Base-by-base conservation (phyloP, 371 early-diverging fungal species). In the Actinomortierella wolfii region DNA sequence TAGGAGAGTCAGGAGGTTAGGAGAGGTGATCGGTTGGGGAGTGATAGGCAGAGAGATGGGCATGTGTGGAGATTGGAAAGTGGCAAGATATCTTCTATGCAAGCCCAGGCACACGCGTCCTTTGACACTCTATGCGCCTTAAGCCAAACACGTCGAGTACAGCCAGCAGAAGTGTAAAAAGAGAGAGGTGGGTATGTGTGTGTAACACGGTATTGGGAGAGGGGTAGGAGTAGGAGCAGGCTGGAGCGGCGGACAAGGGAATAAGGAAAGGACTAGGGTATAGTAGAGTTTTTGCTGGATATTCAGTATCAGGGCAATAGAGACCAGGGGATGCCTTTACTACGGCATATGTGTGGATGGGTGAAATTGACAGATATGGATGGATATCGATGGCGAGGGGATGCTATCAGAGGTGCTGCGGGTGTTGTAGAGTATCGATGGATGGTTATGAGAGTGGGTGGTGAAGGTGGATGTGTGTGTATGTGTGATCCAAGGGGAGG, bases 391-490 rank as follows among this genome's bases (percentile, higher is more conserved):
- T 23, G 34, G 7, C 25, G 56, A 28, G 29, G 28, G 7, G 15
- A 56, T 45, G 47, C 24, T 56, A 45, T 47, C n/a, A 4, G 11
- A 34, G 34, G 34, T 34, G 34, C 34, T 34, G 11, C 11, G 34
- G 34, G 34, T 34, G 34, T 4, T 34, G 34, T 11, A 34, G 34
- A 26, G 48, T 3, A 24, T 21, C 54, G 67, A 60, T 60, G n/a
- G 67, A 47, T 28, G 34, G 48, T 48, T 54, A 47, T n/a, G 20
- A 29, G 20, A 20, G 47, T 28, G 26, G 3, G 28, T 9, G 4
- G 17, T 18, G 29, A 9, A 25, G 25, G 50, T 8, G 25, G 44
- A 29, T 7, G 2, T 23, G 28, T 7, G 28, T 23, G 51, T 20
- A 23, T 20, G 24, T 23, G 21, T 17, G 2, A 17, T 28, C 17